Conservation (phyloP, 257 asterid species). For the Fraxinus americana region DNA sequence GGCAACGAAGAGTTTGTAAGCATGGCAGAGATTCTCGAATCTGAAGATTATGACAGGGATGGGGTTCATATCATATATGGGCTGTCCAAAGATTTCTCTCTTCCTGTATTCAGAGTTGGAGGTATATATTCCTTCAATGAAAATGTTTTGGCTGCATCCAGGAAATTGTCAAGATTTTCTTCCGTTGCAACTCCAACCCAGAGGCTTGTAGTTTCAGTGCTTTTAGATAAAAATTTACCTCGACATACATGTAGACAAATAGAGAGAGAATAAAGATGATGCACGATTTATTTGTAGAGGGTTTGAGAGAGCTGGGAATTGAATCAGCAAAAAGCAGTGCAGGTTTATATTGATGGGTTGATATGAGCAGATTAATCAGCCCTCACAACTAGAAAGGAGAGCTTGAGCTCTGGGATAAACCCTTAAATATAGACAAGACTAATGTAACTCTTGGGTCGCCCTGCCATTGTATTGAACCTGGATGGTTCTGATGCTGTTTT, state of each 20-base stretch:
- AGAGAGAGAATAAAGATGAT: slow-evolving; percentile 53
- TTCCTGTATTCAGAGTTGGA: slow-evolving; percentile 92
- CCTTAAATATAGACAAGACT: slow-evolving; percentile 64
- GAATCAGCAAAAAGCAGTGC: slow-evolving; percentile 70
- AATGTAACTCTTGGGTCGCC: slow-evolving; percentile 88
- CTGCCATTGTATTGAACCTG: slow-evolving; percentile 96
- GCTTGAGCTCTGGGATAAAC: slow-evolving; percentile 88
- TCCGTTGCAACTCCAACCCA: slow-evolving; percentile 86
- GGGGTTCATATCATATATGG: slow-evolving; percentile 92
- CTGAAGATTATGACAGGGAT: slow-evolving; percentile 67
- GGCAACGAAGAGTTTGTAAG: slow-evolving; percentile 84
- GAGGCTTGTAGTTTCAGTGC: slow-evolving; percentile 69
- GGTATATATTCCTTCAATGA: slow-evolving; percentile 76
- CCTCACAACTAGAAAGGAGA: slow-evolving; percentile 86
- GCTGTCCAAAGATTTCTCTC: slow-evolving; percentile 75
- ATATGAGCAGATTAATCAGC: slow-evolving; percentile 79
- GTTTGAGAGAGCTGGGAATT: slow-evolving; percentile 64
- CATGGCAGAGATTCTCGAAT: slow-evolving; percentile 80
- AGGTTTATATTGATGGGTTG: slow-evolving; percentile 89
- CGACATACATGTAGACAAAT: slow-evolving; percentile 52
- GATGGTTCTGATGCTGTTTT: slow-evolving; percentile 94
- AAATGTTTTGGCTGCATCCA: slow-evolving; percentile 76
- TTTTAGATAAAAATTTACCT: slow-evolving; percentile 67
- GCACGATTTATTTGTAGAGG: slow-evolving; percentile 60
- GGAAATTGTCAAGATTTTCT: slow-evolving; percentile 75